phyloP scores from a whole-genome alignment of 192 early-diverging fungal genomes.

The Coemansia sp. region DNA sequence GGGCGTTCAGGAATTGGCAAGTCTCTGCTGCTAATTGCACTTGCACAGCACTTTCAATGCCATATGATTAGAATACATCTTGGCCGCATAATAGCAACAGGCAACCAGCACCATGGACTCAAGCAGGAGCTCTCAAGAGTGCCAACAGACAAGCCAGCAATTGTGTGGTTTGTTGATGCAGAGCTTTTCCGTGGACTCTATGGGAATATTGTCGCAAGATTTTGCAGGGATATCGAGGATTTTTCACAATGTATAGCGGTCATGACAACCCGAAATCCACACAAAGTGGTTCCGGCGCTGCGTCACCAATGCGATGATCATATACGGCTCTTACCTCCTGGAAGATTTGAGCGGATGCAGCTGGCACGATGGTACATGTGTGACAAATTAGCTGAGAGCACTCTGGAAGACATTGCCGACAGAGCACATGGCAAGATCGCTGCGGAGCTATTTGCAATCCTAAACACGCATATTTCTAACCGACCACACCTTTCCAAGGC shows the following conservation, averaged over 20 bases:
- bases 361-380: constrained; percentile 32
- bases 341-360: constrained; percentile 13
- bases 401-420: constrained; percentile 8
- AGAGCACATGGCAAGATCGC: constrained; percentile 22
- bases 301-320: constrained; percentile 45
- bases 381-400: neutral
- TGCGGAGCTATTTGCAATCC: constrained; percentile 25
- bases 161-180: constrained; percentile 42
- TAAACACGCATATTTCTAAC: neutral
- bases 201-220: constrained; percentile 25
- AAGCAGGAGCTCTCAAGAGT: constrained; percentile 11
- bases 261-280: constrained; percentile 53
- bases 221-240: constrained; percentile 6
- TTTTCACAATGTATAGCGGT: constrained; percentile 25
- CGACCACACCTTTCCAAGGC: neutral
- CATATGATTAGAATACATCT: constrained; percentile 23
- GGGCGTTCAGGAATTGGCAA: constrained; percentile 53
- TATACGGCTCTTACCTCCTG: constrained; percentile 30
- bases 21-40: constrained; percentile 24
- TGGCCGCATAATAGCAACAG: constrained; percentile 27
- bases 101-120: constrained; percentile 33
- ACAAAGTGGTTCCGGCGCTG: constrained; percentile 23
- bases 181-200: constrained; percentile 38
- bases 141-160: neutral
- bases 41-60: constrained; percentile 19